Percentiles rank a stretch among this genome's conserved stretches.
phyloP scores from a whole-genome alignment of 257 asterid species.

The Primulina huaijiensis region DNA sequence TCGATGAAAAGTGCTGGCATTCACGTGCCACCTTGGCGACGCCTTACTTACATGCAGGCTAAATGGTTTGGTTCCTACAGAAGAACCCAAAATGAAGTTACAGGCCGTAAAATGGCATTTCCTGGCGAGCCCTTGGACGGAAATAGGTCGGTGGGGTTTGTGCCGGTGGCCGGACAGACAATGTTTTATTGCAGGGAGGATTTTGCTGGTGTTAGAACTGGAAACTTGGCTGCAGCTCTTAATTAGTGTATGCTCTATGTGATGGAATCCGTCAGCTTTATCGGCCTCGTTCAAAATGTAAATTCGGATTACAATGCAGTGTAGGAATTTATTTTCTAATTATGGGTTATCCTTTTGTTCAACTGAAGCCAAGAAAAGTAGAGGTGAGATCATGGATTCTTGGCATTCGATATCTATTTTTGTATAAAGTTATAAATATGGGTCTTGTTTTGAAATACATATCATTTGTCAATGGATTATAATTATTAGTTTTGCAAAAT shows the following conservation, averaged over 20 bases:
- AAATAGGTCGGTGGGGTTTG: conserved; percentile 49
- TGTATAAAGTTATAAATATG: background rate
- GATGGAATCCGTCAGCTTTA: too few relatives aligned
- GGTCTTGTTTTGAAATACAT: too few relatives aligned
- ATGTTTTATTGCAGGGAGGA: conserved; percentile 35
- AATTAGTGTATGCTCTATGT: background rate
- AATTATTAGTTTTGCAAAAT: too few relatives aligned
- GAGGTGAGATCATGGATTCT: background rate
- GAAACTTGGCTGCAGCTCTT: conserved; percentile 54
- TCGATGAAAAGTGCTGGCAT: conserved; percentile 57
- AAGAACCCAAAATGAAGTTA: conserved; percentile 52
- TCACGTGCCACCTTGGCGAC: conserved; percentile 85
- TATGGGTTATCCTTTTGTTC: background rate
- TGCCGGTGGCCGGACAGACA: conserved; percentile 21
- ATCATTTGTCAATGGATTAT: too few relatives aligned
- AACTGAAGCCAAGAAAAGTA: background rate
- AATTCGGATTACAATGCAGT: background rate
- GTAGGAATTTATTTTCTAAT: background rate
- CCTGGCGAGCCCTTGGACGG: conserved; percentile 13
- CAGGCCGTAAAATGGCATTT: conserved; percentile 3
- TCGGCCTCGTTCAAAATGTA: background rate
- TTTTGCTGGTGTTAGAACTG: conserved; percentile 34
- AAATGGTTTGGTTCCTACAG: conserved; percentile 65
- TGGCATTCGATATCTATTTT: background rate
- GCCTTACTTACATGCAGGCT: conserved; percentile 53